A percentile compares a stretch with the other conserved stretches of the same genome.
Evolutionary conservation across 345 rosid genomes (phyloP).

Genomic region (thale cress (Arabidopsis thaliana)): DNA sequence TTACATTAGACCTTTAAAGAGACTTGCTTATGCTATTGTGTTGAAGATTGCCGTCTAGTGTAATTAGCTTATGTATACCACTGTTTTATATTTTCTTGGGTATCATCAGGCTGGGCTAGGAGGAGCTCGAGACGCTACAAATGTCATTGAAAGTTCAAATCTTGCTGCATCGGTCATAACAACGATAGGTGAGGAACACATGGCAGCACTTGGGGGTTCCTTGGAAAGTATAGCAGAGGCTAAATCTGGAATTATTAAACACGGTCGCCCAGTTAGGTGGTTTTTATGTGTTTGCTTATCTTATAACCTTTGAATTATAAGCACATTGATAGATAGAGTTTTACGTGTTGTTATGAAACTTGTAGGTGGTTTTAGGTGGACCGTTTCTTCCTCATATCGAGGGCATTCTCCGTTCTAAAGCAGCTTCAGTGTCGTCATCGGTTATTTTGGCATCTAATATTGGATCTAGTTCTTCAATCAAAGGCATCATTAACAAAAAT

Average conservation of each 20-base stretch:
- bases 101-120: conserved; percentile 79
- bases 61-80: background rate
- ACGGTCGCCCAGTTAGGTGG: conserved; percentile 84
- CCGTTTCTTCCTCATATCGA: conserved; percentile 85
- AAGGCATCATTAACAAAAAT: conserved; percentile 50
- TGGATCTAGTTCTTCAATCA: conserved; percentile 56
- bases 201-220: conserved; percentile 89
- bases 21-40: background rate
- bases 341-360: background rate
- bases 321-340: conserved; percentile 5
- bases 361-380: conserved; percentile 63
- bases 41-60: background rate
- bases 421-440: conserved; percentile 60
- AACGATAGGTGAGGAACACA: conserved; percentile 79
- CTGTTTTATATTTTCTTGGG: background rate
- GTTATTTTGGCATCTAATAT: conserved; percentile 63
- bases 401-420: conserved; percentile 65
- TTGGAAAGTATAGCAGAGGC: conserved; percentile 84
- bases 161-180: conserved; percentile 82
- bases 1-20: background rate
- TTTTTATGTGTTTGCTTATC: conserved; percentile 32
- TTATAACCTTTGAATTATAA: background rate
- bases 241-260: conserved; percentile 85
- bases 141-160: conserved; percentile 60
- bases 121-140: conserved; percentile 94